Percentiles rank a stretch among this genome's conserved stretches.
Evolutionary conservation across 192 early-diverging fungal species (phyloP).

Genomic region (Coemansia sp.): DNA sequence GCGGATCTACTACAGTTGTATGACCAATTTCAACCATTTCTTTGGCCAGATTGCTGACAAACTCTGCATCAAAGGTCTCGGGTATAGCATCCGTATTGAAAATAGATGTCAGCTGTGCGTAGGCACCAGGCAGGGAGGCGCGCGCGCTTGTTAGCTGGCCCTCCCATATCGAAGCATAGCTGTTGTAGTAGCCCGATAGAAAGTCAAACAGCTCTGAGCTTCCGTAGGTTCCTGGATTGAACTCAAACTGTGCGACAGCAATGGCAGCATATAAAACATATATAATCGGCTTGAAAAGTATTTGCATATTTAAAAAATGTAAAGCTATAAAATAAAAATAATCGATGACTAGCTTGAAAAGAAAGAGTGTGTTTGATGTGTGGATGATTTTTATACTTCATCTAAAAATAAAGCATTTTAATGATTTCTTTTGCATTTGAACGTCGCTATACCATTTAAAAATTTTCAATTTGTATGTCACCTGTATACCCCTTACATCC

Average conservation of each 20-base stretch:
- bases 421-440: neutral
- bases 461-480: neutral
- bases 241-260: slow-evolving; percentile 25
- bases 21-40: slow-evolving; percentile 34
- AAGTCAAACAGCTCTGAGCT: slow-evolving; percentile 21
- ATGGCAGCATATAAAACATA: neutral
- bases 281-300: neutral
- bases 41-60: slow-evolving; percentile 27
- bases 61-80: slow-evolving; percentile 25
- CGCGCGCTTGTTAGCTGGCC: slow-evolving; percentile 23
- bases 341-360: too few relatives aligned
- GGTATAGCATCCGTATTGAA: slow-evolving; percentile 22
- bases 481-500: neutral
- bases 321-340: neutral
- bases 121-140: slow-evolving; percentile 27
- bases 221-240: slow-evolving; percentile 35
- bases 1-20: slow-evolving; percentile 27
- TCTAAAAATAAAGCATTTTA: neutral
- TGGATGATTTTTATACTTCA: too few relatives aligned
- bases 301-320: neutral
- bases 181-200: slow-evolving; percentile 30
- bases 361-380: too few relatives aligned
- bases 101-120: slow-evolving; percentile 22
- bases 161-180: slow-evolving; percentile 27
- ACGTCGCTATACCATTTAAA: neutral